phyloP scores from a whole-genome alignment of 441 rosid genomes.

The Erysimum cheiri region DNA sequence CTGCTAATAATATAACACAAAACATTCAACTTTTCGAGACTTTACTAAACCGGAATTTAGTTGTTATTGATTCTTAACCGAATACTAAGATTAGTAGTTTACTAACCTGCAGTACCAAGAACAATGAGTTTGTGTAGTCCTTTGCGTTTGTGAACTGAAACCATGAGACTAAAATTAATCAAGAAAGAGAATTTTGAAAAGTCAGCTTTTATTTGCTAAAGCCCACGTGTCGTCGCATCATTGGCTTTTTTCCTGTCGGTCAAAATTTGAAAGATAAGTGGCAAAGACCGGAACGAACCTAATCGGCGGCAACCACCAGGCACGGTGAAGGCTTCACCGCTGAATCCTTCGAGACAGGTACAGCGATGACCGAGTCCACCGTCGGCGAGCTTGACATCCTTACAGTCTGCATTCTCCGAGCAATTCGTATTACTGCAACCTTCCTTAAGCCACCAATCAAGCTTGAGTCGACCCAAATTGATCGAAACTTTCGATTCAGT shows the following conservation, averaged over 20 bases:
- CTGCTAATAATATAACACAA: slow-evolving; percentile 41
- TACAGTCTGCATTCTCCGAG: slow-evolving; percentile 41
- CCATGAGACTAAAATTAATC: not conserved
- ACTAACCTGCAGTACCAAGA: slow-evolving; percentile 36
- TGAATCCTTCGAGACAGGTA: slow-evolving; percentile 52
- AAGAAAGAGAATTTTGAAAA: not conserved
- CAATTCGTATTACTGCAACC: slow-evolving; percentile 36
- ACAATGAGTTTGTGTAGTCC: slow-evolving; percentile 18
- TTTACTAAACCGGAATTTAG: not conserved
- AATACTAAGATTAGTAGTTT: not conserved
- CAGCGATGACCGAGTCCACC: slow-evolving; percentile 52
- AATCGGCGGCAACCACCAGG: slow-evolving; percentile 56
- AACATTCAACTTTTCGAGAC: not conserved
- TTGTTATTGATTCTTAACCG: not conserved
- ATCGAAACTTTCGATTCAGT: slow-evolving; percentile 41
- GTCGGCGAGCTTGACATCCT: not conserved
- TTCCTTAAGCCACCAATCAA: slow-evolving; percentile 75
- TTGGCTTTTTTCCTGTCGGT: not conserved
- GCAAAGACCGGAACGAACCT: slow-evolving; percentile 49
- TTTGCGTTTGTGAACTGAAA: slow-evolving; percentile 20
- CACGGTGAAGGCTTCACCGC: slow-evolving; percentile 62
- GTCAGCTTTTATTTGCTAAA: not conserved
- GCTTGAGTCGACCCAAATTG: slow-evolving; percentile 48
- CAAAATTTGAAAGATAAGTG: not conserved
- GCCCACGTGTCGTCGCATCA: not conserved